Evolutionary conservation across 106 monocot species (phyloP).

Genomic region (Amphibolis antarctica): DNA sequence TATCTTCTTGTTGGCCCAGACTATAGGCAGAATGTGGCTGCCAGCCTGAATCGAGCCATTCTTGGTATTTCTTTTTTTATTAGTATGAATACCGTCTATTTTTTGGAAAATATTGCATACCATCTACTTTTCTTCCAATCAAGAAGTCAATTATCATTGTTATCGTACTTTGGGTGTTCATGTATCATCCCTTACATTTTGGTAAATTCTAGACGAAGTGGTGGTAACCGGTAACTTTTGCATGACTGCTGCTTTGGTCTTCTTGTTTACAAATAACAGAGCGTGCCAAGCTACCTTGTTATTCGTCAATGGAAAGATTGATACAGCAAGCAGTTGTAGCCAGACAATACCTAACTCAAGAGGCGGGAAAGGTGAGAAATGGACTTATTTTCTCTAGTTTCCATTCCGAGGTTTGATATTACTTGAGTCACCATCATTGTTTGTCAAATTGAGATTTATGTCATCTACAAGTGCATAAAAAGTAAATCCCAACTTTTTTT

Average conservation of each 20-base stretch:
- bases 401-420: neutral
- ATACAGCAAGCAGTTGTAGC: conserved; percentile 75
- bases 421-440: neutral
- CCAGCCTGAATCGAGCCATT: conserved; percentile 63
- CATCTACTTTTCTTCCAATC: neutral
- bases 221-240: neutral
- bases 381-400: neutral
- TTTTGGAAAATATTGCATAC: neutral
- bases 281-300: conserved; percentile 60
- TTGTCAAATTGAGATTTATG: neutral
- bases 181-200: neutral
- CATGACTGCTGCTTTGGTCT: neutral
- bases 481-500: neutral
- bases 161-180: neutral
- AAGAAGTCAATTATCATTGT: neutral
- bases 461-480: neutral
- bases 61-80: conserved; percentile 39
- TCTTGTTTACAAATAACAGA: conserved; percentile 30
- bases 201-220: neutral
- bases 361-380: conserved; percentile 54
- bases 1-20: conserved; percentile 76
- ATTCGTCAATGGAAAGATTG: conserved; percentile 83
- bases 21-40: conserved; percentile 69
- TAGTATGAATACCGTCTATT: neutral
- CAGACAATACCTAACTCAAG: conserved; percentile 52